These are phyloP conservation scores for Clonostachys solani DNA, from an alignment of 2,329 filamentous ascomycete species.

Conservation along the genomic window DNA sequence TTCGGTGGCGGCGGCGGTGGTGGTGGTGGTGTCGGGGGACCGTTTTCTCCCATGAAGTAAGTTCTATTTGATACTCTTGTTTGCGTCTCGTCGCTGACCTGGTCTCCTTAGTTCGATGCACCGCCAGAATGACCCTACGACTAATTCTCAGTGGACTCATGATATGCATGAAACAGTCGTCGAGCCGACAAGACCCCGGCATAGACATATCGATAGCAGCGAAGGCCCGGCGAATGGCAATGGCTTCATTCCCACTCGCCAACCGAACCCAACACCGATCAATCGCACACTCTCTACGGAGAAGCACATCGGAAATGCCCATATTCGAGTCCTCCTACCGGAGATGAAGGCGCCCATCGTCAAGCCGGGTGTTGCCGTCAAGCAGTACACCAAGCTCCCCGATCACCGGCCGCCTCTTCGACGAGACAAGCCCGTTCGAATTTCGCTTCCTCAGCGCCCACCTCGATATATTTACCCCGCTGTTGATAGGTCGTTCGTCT, in stretches of 20 bases:
- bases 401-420: conserved; percentile 92
- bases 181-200: conserved; percentile 35
- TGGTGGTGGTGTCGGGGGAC: conserved; percentile 54
- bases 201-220: conserved; percentile 34
- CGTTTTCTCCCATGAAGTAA: conserved; percentile 60
- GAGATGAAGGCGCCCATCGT: conserved; percentile 67
- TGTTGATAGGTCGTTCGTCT: conserved; percentile 89
- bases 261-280: conserved; percentile 59
- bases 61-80: conserved; percentile 22
- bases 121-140: conserved; percentile 54
- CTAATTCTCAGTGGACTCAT: conserved; percentile 81
- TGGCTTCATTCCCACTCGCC: conserved; percentile 50
- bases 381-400: conserved; percentile 89
- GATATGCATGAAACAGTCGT: conserved; percentile 82
- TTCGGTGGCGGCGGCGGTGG: conserved; percentile 17
- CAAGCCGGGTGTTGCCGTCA: conserved; percentile 75
- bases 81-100: no score
- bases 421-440: conserved; percentile 92
- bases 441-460: conserved; percentile 76
- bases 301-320: conserved; percentile 77
- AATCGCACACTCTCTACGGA: conserved; percentile 80
- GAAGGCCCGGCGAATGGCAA: conserved; percentile 52
- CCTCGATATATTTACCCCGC: conserved; percentile 91
- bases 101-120: conserved; percentile 26
- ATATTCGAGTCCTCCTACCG: conserved; percentile 77